phyloP scores from a whole-genome alignment of 2,329 filamentous ascomycete species.

The Fusarium falciforme region DNA sequence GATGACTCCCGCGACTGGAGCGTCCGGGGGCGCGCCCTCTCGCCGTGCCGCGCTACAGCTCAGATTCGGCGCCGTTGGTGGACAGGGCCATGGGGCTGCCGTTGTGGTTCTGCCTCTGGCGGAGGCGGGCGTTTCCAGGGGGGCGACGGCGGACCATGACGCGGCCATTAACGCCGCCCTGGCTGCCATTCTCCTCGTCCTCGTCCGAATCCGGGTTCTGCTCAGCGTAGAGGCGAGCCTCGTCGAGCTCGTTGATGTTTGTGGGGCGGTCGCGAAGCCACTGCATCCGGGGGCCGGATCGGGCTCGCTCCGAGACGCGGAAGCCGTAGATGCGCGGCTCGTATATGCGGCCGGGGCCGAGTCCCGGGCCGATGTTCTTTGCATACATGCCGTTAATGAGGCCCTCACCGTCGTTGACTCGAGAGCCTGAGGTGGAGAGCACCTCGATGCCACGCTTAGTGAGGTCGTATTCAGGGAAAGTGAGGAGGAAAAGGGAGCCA shows the following conservation, averaged over 20 bases:
- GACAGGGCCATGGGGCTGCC: constrained; percentile 69
- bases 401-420: constrained; percentile 56
- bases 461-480: constrained; percentile 95
- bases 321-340: constrained; percentile 98
- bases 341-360: constrained; percentile 87
- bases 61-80: constrained; percentile 67
- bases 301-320: constrained; percentile 88
- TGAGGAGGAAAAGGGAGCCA: constrained; percentile 96
- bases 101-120: constrained; percentile 60
- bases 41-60: constrained; percentile 55
- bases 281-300: constrained; percentile 94
- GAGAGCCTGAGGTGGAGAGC: constrained; percentile 54
- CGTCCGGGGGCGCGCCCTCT: background rate
- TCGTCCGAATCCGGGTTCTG: constrained; percentile 69
- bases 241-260: constrained; percentile 86
- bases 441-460: constrained; percentile 75
- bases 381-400: constrained; percentile 88
- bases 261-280: constrained; percentile 90
- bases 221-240: constrained; percentile 68
- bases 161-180: constrained; percentile 55
- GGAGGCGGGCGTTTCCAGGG: constrained; percentile 55
- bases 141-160: constrained; percentile 57
- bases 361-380: constrained; percentile 87
- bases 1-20: background rate
- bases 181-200: constrained; percentile 63